phyloP scores from a whole-genome alignment of 1,284 basidiomycete species.

The Puccinia polysora region DNA sequence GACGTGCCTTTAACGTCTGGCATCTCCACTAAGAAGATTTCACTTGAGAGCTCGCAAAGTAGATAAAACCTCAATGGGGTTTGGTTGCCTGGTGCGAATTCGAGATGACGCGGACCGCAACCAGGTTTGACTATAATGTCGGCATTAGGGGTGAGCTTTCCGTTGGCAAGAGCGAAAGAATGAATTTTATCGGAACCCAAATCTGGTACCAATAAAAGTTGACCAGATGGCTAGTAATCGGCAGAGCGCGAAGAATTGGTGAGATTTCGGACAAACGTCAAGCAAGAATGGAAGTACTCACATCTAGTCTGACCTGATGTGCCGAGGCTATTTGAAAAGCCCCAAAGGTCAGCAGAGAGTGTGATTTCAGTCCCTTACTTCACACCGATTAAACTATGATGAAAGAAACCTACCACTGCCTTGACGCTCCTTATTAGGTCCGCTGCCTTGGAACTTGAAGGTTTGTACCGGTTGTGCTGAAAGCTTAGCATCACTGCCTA shows the following conservation, averaged over 20 bases:
- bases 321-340: slow-evolving; percentile 10
- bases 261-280: not conserved
- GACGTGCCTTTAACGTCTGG: not conserved
- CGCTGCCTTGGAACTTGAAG: slow-evolving; percentile 14
- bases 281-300: slow-evolving; percentile 8
- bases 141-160: not conserved
- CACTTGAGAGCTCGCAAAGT: slow-evolving; percentile 23
- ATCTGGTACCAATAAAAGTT: slow-evolving; percentile 17
- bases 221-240: slow-evolving; percentile 11
- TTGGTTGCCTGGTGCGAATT: not conserved
- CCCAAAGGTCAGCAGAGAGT: not conserved
- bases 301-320: slow-evolving; percentile 34
- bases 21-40: slow-evolving; percentile 16
- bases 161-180: not conserved
- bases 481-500: slow-evolving; percentile 3
- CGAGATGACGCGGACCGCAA: slow-evolving; percentile 33
- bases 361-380: not conserved
- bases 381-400: not conserved
- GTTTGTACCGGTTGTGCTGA: not conserved
- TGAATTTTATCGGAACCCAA: slow-evolving; percentile 27
- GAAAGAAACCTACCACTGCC: not conserved
- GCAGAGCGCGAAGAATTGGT: not conserved
- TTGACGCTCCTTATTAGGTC: slow-evolving; percentile 26
- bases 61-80: slow-evolving; percentile 16
- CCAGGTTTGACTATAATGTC: slow-evolving; percentile 17